Evolutionary conservation across 139 green algal genomes (phyloP).

Genomic region (Chlorella sp.): DNA sequence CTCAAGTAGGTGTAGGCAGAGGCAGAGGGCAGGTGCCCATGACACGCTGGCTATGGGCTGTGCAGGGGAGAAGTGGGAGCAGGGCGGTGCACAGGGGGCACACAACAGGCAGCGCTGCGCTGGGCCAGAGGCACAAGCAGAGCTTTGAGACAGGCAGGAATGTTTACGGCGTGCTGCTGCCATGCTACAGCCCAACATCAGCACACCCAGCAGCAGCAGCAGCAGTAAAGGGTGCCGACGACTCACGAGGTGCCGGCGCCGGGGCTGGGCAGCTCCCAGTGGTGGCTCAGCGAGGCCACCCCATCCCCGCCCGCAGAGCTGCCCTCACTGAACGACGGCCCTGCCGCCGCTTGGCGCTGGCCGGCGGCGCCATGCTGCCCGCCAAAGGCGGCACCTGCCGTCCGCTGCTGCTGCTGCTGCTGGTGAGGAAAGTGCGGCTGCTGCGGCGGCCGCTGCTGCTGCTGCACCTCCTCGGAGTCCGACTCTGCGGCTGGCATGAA

Average conservation of each 20-base stretch:
- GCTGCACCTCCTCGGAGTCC: not conserved
- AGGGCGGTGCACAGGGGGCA: not conserved
- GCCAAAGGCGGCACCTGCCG: too few species aligned
- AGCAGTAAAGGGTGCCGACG: too few species aligned
- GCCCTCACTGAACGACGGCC: not conserved
- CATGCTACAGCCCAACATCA: not conserved
- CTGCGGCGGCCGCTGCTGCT: not conserved
- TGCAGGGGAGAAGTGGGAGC: too few species aligned
- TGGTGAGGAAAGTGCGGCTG: not conserved
- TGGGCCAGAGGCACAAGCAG: not conserved
- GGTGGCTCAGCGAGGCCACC: conserved; percentile 14
- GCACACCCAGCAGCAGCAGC: not conserved
- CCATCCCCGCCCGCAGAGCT: not conserved
- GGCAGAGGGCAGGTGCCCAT: too few species aligned
- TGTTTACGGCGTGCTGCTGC: not conserved
- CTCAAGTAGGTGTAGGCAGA: too few species aligned
- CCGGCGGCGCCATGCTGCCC: not conserved
- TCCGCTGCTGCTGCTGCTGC: not conserved
- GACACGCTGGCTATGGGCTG: too few species aligned
- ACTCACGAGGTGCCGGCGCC: conserved; percentile 12
- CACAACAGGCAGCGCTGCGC: not conserved
- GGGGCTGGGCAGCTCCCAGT: conserved; percentile 27
- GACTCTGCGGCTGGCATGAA: not conserved
- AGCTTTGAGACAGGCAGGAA: too few species aligned
- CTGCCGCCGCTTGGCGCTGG: not conserved